Evolutionary conservation across 164 flowering plant genomes (phyloP).

Genomic region (Dillenia suffruticosa): DNA sequence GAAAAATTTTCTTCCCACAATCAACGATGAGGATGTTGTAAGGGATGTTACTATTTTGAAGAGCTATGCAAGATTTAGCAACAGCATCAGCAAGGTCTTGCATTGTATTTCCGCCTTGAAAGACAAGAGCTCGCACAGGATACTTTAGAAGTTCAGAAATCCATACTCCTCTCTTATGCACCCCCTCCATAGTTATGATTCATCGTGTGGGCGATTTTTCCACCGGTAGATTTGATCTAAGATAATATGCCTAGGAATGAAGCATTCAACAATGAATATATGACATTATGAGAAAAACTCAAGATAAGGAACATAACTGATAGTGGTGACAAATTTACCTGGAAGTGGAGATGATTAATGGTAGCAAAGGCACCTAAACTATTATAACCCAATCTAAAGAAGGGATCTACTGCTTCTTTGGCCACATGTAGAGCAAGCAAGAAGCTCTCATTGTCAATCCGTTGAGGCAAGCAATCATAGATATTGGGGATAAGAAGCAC

Average conservation of each 20-base stretch:
- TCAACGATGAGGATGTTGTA: slow-evolving; percentile 76
- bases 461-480: slow-evolving; percentile 70
- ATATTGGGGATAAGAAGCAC: slow-evolving; percentile 78
- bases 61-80: slow-evolving; percentile 55
- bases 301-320: no score
- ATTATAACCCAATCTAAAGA: slow-evolving; percentile 85
- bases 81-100: slow-evolving; percentile 54
- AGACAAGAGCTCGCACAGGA: slow-evolving; percentile 72
- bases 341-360: slow-evolving; percentile 91
- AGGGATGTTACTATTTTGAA: slow-evolving; percentile 73
- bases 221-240: slow-evolving; percentile 57
- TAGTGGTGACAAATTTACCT: slow-evolving; percentile 29
- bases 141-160: slow-evolving; percentile 53
- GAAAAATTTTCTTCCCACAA: slow-evolving; percentile 56
- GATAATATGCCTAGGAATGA: slow-evolving; percentile 59
- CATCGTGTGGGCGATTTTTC: slow-evolving; percentile 61
- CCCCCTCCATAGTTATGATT: slow-evolving; percentile 13
- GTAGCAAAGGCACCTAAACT: slow-evolving; percentile 98
- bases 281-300: no score
- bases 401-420: slow-evolving; percentile 65
- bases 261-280: background rate
- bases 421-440: slow-evolving; percentile 85
- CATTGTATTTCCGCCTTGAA: slow-evolving; percentile 64
- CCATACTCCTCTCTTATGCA: slow-evolving; percentile 30
- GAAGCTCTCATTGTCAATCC: slow-evolving; percentile 69